These are phyloP conservation scores for Eucalyptus marginata DNA, from an alignment of 345 rosid genomes.

Conservation along the genomic window DNA sequence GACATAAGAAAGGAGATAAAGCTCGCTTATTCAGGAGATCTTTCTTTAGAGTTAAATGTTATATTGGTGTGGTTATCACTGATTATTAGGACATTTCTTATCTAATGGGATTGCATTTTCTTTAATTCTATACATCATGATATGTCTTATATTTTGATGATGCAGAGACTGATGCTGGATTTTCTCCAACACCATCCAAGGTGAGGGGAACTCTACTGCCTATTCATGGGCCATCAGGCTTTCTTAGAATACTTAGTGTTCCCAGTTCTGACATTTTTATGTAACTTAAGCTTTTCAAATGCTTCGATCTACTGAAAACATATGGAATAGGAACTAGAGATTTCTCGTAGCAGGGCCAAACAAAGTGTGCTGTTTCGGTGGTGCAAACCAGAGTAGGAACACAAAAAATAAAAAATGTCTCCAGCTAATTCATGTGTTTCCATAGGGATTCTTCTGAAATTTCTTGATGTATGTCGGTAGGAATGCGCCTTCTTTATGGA, in stretches of 20 bases:
- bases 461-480: background rate
- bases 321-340: background rate
- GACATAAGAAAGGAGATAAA: slow-evolving; percentile 33
- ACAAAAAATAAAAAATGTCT: background rate
- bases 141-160: background rate
- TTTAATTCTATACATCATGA: background rate
- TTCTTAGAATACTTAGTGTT: background rate
- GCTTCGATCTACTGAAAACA: background rate
- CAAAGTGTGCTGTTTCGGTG: background rate
- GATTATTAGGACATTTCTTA: background rate
- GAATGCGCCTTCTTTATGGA: background rate
- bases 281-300: background rate
- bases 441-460: background rate
- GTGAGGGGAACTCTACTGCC: slow-evolving; percentile 6
- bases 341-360: background rate
- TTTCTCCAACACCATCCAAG: slow-evolving; percentile 61
- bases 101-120: background rate
- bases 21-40: slow-evolving; percentile 43
- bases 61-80: slow-evolving; percentile 29
- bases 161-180: slow-evolving; percentile 82
- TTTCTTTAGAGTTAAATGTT: slow-evolving; percentile 60
- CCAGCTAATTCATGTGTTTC: background rate
- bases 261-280: background rate
- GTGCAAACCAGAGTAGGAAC: background rate
- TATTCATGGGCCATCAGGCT: background rate